Conservation (phyloP, 352 stramenopile species). For the Globisporangium apiculatum region DNA sequence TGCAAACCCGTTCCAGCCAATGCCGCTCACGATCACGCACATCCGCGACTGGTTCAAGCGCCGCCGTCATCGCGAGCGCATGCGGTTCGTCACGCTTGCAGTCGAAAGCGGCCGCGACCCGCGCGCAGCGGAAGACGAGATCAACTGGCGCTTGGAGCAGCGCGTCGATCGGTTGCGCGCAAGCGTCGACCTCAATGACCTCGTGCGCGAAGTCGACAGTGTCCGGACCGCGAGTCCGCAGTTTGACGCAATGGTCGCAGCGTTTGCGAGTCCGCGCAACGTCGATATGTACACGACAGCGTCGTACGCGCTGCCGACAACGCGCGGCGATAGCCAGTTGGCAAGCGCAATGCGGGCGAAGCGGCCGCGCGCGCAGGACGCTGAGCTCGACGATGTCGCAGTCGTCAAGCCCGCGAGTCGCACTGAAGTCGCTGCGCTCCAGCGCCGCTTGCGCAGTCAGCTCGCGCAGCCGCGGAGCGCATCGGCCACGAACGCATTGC, state of each 20-base stretch:
- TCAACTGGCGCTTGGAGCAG: constrained; percentile 71
- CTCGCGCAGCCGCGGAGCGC: constrained; percentile 46
- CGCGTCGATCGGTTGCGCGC: constrained; percentile 61
- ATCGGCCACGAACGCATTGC: constrained; percentile 54
- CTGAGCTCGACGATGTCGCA: constrained; percentile 52
- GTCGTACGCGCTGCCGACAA: constrained; percentile 33
- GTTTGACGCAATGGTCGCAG: constrained; percentile 56
- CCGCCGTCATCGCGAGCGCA: constrained; percentile 65
- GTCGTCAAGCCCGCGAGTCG: constrained; percentile 62
- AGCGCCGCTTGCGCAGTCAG: constrained; percentile 62
- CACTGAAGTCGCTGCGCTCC: constrained; percentile 56
- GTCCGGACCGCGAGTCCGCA: constrained; percentile 55
- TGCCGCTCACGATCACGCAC: constrained; percentile 54
- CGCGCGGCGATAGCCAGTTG: no score
- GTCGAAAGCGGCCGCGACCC: constrained; percentile 56
- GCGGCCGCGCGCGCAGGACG: constrained; percentile 50
- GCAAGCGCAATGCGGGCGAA: constrained; percentile 34
- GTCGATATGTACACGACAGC: constrained; percentile 51
- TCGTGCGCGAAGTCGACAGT: constrained; percentile 73
- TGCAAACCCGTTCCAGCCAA: constrained; percentile 54
- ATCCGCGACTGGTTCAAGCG: constrained; percentile 86
- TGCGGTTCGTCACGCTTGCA: constrained; percentile 69
- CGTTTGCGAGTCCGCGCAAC: constrained; percentile 54
- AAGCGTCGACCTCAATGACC: constrained; percentile 66
- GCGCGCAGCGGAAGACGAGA: constrained; percentile 63